phyloP scores from a whole-genome alignment of 1,284 basidiomycete genomes.

The Ustilago tritici region DNA sequence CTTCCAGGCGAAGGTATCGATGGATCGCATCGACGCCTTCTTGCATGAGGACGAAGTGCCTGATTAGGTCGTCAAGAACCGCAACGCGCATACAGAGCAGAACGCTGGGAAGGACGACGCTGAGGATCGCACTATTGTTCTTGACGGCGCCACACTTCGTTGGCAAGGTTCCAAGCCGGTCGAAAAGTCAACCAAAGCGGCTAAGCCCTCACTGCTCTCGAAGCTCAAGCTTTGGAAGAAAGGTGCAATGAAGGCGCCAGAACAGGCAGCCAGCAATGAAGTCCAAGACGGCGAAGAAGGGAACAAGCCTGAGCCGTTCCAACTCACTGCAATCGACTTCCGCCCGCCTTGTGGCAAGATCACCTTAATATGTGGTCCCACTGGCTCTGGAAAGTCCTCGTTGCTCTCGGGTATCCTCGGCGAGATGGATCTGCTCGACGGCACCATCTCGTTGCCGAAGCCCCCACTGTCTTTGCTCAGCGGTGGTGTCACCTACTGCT shows the following conservation, averaged over 20 bases:
- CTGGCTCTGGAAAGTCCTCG: constrained; percentile 61
- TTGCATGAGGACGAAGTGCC: constrained; percentile 85
- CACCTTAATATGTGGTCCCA: constrained; percentile 61
- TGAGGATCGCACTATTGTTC: constrained; percentile 74
- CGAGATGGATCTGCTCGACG: constrained; percentile 53
- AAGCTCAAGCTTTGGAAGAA: constrained; percentile 26
- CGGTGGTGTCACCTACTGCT: constrained; percentile 52
- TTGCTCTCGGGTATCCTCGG: constrained; percentile 59
- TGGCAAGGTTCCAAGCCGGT: constrained; percentile 23
- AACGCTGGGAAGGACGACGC: constrained; percentile 12
- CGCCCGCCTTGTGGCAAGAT: constrained; percentile 40
- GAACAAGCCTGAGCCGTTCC: constrained; percentile 31
- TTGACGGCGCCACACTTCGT: constrained; percentile 76
- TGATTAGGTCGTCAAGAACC: constrained; percentile 74
- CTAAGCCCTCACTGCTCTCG: constrained; percentile 14
- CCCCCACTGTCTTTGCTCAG: constrained; percentile 21
- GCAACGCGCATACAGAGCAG: constrained; percentile 14
- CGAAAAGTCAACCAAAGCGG: neutral
- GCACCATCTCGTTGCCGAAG: constrained; percentile 38
- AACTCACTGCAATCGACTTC: constrained; percentile 46
- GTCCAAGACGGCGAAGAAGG: neutral
- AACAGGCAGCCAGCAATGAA: neutral
- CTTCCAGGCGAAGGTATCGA: constrained; percentile 78
- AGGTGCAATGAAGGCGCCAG: constrained; percentile 2
- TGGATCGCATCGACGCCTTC: constrained; percentile 84